Evolutionary conservation across 768 basidiomycete species (phyloP), one percentile per base, ranked within the genome.

Genomic region (Lactarius sanguifluus): DNA sequence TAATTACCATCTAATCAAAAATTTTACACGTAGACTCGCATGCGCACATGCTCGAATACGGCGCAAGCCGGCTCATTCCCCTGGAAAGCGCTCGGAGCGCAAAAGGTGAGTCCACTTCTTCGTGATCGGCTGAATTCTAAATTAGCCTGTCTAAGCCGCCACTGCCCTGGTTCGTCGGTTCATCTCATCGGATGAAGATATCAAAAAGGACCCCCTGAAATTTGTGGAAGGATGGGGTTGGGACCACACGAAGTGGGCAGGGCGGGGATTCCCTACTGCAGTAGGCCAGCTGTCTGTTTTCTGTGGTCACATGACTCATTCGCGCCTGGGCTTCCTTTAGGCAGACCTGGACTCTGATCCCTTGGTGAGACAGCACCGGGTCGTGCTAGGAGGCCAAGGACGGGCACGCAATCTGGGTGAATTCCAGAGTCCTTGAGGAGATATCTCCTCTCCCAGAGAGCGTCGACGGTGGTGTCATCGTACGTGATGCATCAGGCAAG

Each of bases 351-450:
- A 94, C 36, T 76, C 77, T 1, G 91, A 94, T 64, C 84, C 86
- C 6, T 71, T 91, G 6, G 80, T 96, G 23, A 77, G 78, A 55
- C 88, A 86, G 25, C 83, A 91, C 16, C 87, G 86, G 0, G 86
- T 97, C 47, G 79, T 91, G 18, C 80, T 96, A n/a, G 20, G 88
- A 90, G 69, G 86, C 92, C 73, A 91, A 95, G 66, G 95, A 97
- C 75, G 88, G 88, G 7, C 95, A 96, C 76, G 93, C 92, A 0
- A 79, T 92, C 7, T 96, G 95, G 95, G 86, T 93, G 15, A 94
- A 92, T 5, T 79, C 80, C 5, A 81, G 76, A 55, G 84, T 87
- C 2, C 77, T 96, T 3, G 77, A 82, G 64, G 70, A 72, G 1
- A 87, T 90, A 71, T 76, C 80, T 10, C 85, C 87, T 18, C 81